These are phyloP conservation scores for Alternaria arborescens DNA, from an alignment of 2,329 filamentous ascomycete genomes.

Conservation along the genomic window DNA sequence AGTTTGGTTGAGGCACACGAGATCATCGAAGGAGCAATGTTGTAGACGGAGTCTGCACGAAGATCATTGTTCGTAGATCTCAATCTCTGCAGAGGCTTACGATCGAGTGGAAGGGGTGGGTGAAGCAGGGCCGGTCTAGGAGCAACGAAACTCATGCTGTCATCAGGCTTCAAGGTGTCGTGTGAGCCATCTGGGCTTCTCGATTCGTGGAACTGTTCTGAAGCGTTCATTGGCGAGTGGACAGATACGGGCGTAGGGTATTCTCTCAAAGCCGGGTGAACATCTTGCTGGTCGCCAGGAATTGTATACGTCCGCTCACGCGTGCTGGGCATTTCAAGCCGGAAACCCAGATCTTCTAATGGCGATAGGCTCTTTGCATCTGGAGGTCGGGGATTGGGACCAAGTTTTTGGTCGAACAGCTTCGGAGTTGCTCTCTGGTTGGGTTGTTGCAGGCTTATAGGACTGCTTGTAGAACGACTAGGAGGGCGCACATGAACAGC, in stretches of 20 bases:
- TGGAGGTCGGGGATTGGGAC: conserved; percentile 17
- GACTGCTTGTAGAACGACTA: background rate
- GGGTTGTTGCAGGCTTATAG: background rate
- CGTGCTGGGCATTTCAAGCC: conserved; percentile 1
- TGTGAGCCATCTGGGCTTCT: background rate
- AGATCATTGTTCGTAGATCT: background rate
- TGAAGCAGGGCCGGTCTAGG: background rate
- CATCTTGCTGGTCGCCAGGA: conserved; percentile 1
- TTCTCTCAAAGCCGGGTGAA: conserved; percentile 1
- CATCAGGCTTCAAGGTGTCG: conserved; percentile 4
- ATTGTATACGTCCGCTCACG: background rate
- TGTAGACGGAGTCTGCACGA: background rate
- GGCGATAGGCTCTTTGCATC: background rate
- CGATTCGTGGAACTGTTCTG: background rate
- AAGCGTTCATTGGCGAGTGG: background rate
- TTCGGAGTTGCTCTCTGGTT: background rate
- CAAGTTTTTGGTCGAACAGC: conserved; percentile 9
- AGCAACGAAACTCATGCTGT: conserved; percentile 1
- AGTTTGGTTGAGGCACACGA: background rate
- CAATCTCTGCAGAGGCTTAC: background rate
- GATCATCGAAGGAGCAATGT: background rate
- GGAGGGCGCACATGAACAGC: background rate
- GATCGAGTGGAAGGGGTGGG: background rate
- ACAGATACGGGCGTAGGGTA: background rate
- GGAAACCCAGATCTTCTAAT: conserved; percentile 12